Conservation (phyloP, 2,329 filamentous ascomycete genomes). For the Talaromyces sp. region DNA sequence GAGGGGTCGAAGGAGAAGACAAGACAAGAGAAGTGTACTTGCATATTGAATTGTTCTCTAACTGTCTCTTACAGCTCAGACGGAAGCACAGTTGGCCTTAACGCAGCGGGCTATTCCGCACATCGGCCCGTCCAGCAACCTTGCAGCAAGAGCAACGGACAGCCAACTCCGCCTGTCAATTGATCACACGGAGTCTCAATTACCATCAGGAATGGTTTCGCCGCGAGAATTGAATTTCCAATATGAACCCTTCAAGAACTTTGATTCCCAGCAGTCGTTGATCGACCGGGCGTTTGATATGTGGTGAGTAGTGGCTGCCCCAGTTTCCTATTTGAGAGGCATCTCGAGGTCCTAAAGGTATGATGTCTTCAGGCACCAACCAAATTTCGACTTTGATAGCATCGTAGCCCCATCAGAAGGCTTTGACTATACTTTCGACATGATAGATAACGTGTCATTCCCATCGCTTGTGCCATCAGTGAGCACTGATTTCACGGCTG, state of each 20-base stretch:
- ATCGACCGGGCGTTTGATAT: neutral
- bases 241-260: neutral
- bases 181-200: neutral
- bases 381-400: constrained; percentile 2
- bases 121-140: constrained; percentile 1
- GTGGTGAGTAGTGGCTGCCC: neutral
- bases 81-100: constrained; percentile 6
- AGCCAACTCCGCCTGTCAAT: constrained; percentile 1
- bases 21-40: neutral
- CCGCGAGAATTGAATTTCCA: neutral
- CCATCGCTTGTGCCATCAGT: neutral
- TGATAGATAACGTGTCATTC: neutral
- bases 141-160: neutral
- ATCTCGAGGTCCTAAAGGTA: neutral
- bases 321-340: neutral
- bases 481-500: neutral
- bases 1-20: neutral
- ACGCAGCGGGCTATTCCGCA: constrained; percentile 4
- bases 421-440: neutral
- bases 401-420: neutral
- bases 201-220: constrained; percentile 3
- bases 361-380: constrained; percentile 1
- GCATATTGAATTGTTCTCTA: neutral
- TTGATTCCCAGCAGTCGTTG: neutral
- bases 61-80: neutral